These are phyloP conservation scores for Aspergillus caelatus DNA, from an alignment of 2,329 filamentous ascomycete species.

Conservation along the genomic window DNA sequence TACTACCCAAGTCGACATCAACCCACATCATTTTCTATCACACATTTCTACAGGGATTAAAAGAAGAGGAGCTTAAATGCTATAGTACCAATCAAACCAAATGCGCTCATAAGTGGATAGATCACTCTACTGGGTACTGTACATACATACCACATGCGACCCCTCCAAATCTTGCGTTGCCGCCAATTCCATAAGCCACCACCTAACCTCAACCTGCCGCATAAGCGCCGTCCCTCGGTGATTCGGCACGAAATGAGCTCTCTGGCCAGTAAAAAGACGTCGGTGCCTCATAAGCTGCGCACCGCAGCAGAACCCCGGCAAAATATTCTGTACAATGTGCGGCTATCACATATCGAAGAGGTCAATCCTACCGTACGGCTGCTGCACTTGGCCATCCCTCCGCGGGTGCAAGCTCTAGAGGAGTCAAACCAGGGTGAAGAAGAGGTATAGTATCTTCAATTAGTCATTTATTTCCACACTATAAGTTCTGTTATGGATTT, in stretches of 20 bases:
- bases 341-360: constrained; percentile 61
- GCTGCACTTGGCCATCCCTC: constrained; percentile 64
- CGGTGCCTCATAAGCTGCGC: constrained; percentile 65
- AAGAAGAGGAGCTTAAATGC: not conserved
- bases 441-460: constrained; percentile 49
- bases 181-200: constrained; percentile 6
- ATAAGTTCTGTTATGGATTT: no score
- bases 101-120: not conserved
- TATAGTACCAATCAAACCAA: not conserved
- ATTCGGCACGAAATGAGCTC: constrained; percentile 30
- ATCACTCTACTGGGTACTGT: not conserved
- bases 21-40: not conserved
- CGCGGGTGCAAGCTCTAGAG: constrained; percentile 38
- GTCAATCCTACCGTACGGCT: constrained; percentile 70
- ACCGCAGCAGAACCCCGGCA: constrained; percentile 75
- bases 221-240: constrained; percentile 10
- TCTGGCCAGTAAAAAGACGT: constrained; percentile 33
- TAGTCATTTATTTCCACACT: not conserved
- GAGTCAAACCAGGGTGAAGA: constrained; percentile 31
- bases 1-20: not conserved
- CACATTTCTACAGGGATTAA: not conserved
- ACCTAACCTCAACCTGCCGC: not conserved
- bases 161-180: constrained; percentile 12
- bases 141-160: constrained; percentile 14
- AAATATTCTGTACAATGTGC: constrained; percentile 64